phyloP scores from a whole-genome alignment of 768 basidiomycete species.

The Stropharia rugosoannulata region DNA sequence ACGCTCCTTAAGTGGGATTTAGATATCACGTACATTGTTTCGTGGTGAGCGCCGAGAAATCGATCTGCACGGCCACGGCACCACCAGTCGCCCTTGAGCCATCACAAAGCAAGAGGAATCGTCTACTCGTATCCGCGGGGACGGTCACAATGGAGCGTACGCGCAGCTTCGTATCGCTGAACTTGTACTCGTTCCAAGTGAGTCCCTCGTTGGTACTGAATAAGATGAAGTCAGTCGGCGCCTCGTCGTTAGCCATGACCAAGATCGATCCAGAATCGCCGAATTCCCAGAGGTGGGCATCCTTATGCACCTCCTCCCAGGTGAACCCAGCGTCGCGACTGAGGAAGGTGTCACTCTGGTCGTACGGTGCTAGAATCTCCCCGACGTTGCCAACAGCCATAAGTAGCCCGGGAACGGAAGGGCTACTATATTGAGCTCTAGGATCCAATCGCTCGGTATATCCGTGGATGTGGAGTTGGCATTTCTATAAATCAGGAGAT shows the following conservation, averaged over 20 bases:
- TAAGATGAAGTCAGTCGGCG: slow-evolving; percentile 83
- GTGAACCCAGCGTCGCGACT: slow-evolving; percentile 96
- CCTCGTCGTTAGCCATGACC: slow-evolving; percentile 94
- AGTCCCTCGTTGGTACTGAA: slow-evolving; percentile 90
- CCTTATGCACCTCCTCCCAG: slow-evolving; percentile 98
- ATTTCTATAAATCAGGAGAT: slow-evolving; percentile 48
- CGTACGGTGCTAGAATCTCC: slow-evolving; percentile 74
- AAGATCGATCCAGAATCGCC: slow-evolving; percentile 96
- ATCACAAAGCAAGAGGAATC: slow-evolving; percentile 83
- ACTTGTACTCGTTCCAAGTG: slow-evolving; percentile 86
- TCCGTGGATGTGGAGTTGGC: slow-evolving; percentile 89
- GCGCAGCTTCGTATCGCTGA: slow-evolving; percentile 70
- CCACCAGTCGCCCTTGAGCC: slow-evolving; percentile 40
- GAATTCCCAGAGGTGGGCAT: slow-evolving; percentile 97
- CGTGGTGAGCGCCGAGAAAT: slow-evolving; percentile 78
- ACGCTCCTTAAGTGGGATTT: not conserved
- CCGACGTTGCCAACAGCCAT: slow-evolving; percentile 98
- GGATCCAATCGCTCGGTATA: slow-evolving; percentile 93
- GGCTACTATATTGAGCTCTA: slow-evolving; percentile 90
- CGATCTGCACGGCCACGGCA: slow-evolving; percentile 79
- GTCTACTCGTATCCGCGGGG: slow-evolving; percentile 84
- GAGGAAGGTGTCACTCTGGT: slow-evolving; percentile 91
- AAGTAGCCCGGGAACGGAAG: slow-evolving; percentile 87
- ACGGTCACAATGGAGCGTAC: slow-evolving; percentile 83
- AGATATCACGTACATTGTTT: slow-evolving; percentile 61